A percentile compares a stretch with the other conserved stretches of the same genome.
Conservation (phyloP, 768 basidiomycete species). For the Infundibulicybe gibba region DNA sequence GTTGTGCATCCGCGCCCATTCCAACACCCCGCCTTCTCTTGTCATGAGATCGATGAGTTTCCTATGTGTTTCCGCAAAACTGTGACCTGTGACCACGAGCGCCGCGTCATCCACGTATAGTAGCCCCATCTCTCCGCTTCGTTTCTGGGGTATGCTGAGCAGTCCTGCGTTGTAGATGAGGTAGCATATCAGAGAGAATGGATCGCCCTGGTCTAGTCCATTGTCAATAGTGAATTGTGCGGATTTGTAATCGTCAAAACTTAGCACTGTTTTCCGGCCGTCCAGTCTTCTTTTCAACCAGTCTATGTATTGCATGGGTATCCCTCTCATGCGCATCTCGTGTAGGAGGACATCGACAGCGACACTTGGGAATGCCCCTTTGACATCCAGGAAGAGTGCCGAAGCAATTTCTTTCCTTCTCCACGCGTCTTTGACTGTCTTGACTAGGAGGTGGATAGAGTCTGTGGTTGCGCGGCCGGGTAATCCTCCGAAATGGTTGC, state of each 20-base stretch:
- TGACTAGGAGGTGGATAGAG: slow-evolving; percentile 25
- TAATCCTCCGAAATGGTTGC: slow-evolving; percentile 31
- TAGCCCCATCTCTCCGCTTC: too few species aligned
- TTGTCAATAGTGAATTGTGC: too few species aligned
- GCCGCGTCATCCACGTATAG: slow-evolving; percentile 20
- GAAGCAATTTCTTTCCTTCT: slow-evolving; percentile 24
- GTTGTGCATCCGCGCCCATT: slow-evolving; percentile 24
- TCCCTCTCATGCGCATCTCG: slow-evolving; percentile 21
- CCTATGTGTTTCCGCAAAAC: slow-evolving; percentile 8
- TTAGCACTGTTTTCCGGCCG: too few species aligned
- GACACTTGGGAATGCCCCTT: slow-evolving; percentile 39
- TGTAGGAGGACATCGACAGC: slow-evolving; percentile 24
- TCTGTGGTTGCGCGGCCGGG: slow-evolving; percentile 35
- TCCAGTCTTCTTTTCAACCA: too few species aligned
- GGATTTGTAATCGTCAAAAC: too few species aligned
- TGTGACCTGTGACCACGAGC: slow-evolving; percentile 4
- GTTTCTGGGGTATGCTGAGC: too few species aligned
- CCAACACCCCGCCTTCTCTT: slow-evolving; percentile 11
- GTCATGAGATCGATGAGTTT: slow-evolving; percentile 13
- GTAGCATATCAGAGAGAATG: too few species aligned
- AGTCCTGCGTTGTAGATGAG: too few species aligned
- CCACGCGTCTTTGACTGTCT: slow-evolving; percentile 39
- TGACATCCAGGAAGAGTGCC: slow-evolving; percentile 36
- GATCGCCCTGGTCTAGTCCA: too few species aligned
- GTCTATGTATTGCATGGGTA: slow-evolving; percentile 18